A percentile compares a stretch with the other conserved stretches of the same genome.
These are phyloP conservation scores for Babesia divergens DNA, from an alignment of 169 alveolate genomes.

Conservation along the genomic window DNA sequence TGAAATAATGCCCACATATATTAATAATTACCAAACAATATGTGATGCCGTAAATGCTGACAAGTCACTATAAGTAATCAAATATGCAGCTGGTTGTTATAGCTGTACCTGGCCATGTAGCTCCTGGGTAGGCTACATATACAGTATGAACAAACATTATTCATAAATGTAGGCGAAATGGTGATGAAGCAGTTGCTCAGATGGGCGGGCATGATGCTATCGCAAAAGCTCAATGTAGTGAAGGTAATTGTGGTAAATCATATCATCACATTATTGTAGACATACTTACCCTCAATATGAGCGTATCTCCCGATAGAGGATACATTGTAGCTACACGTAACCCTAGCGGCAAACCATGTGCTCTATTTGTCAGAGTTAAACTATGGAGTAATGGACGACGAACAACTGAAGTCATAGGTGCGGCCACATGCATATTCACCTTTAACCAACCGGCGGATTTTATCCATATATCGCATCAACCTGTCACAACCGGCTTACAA, in stretches of 20 bases:
- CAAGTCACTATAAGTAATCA: no score
- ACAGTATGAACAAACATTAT: background rate
- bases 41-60: no score
- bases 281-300: slow-evolving; percentile 31
- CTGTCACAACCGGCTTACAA: slow-evolving; percentile 39
- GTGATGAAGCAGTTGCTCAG: slow-evolving; percentile 32
- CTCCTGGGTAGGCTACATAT: slow-evolving; percentile 29
- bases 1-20: no score
- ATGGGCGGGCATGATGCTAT: slow-evolving; percentile 46
- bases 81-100: slow-evolving; percentile 29
- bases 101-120: slow-evolving; percentile 56
- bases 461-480: slow-evolving; percentile 21
- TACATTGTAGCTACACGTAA: slow-evolving; percentile 15
- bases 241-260: background rate
- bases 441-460: slow-evolving; percentile 60
- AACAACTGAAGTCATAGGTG: slow-evolving; percentile 46
- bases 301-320: slow-evolving; percentile 31
- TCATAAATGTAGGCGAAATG: slow-evolving; percentile 24
- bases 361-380: slow-evolving; percentile 30
- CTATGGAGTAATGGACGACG: slow-evolving; percentile 38
- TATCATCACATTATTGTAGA: background rate
- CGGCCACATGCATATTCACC: slow-evolving; percentile 29
- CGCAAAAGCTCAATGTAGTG: slow-evolving; percentile 7
- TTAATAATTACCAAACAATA: no score
- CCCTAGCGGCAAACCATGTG: slow-evolving; percentile 38